phyloP scores from a whole-genome alignment of 1,284 basidiomycete genomes.

The Mycena citricolor region DNA sequence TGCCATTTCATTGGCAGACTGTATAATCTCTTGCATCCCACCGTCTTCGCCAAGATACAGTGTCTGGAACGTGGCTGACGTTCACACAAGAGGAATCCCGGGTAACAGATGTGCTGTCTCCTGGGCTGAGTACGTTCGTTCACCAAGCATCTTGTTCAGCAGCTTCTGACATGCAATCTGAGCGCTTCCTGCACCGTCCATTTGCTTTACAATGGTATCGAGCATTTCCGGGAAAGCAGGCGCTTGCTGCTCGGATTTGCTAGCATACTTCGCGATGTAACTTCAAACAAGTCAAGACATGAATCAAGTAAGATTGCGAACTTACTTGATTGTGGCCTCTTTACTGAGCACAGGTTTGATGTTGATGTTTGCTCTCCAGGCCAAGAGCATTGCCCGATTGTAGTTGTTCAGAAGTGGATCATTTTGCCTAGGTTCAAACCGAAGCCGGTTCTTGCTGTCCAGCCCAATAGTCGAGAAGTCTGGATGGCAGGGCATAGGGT shows the following conservation, averaged over 20 bases:
- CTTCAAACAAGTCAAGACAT: no score
- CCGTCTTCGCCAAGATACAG: constrained; percentile 8
- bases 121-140: constrained; percentile 24
- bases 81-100: constrained; percentile 22
- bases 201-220: constrained; percentile 2
- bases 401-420: constrained; percentile 24
- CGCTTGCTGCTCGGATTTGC: constrained; percentile 21
- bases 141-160: constrained; percentile 26
- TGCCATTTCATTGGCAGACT: constrained; percentile 1
- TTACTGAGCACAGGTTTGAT: constrained; percentile 24
- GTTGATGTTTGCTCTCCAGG: constrained; percentile 27
- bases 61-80: constrained; percentile 17
- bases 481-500: constrained; percentile 11
- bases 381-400: constrained; percentile 18
- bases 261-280: constrained; percentile 23
- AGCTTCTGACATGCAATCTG: constrained; percentile 23
- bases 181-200: constrained; percentile 1
- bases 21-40: constrained; percentile 9
- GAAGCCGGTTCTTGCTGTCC: constrained; percentile 20
- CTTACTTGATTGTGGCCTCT: constrained; percentile 24
- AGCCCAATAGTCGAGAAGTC: constrained; percentile 8
- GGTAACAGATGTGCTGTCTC: constrained; percentile 24
- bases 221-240: constrained; percentile 18
- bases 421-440: constrained; percentile 22
- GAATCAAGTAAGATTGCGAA: not conserved